Percentiles rank a stretch among this genome's conserved stretches.
These are phyloP conservation scores for Colletotrichum lupini DNA, from an alignment of 2,329 filamentous ascomycete genomes.

Conservation along the genomic window DNA sequence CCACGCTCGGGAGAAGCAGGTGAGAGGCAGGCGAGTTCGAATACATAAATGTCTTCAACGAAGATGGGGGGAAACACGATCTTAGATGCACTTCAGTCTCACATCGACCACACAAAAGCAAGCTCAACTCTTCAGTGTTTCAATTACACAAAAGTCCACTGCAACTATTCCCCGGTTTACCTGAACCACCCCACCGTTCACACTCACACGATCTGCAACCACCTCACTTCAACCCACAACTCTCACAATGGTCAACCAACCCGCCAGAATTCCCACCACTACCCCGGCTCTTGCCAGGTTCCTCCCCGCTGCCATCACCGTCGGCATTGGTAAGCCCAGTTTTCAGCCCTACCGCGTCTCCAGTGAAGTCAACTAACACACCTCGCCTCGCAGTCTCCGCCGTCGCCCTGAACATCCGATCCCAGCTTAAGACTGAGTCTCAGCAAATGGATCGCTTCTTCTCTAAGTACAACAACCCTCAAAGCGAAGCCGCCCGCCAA, in stretches of 20 bases:
- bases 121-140: constrained; percentile 1
- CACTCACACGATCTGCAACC: not conserved
- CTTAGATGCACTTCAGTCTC: constrained; percentile 27
- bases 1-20: constrained; percentile 28
- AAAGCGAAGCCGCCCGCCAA: constrained; percentile 48
- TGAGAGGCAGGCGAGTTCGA: not conserved
- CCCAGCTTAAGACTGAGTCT: constrained; percentile 47
- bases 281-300: constrained; percentile 25
- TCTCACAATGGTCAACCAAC: constrained; percentile 29
- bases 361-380: not conserved
- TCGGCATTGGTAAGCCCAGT: constrained; percentile 18
- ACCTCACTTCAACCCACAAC: constrained; percentile 1
- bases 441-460: constrained; percentile 51
- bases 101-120: constrained; percentile 30
- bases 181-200: not conserved
- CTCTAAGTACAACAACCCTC: constrained; percentile 49
- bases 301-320: constrained; percentile 26
- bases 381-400: constrained; percentile 28
- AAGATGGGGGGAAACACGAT: not conserved
- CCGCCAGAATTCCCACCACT: constrained; percentile 22
- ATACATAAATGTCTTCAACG: constrained; percentile 22
- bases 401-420: constrained; percentile 46
- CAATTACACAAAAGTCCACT: constrained; percentile 1
- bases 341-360: no score
- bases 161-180: not conserved